Evolutionary conservation across 176 grass and related monocot genomes (phyloP).

Genomic region (Eremochloa ophiuroides): DNA sequence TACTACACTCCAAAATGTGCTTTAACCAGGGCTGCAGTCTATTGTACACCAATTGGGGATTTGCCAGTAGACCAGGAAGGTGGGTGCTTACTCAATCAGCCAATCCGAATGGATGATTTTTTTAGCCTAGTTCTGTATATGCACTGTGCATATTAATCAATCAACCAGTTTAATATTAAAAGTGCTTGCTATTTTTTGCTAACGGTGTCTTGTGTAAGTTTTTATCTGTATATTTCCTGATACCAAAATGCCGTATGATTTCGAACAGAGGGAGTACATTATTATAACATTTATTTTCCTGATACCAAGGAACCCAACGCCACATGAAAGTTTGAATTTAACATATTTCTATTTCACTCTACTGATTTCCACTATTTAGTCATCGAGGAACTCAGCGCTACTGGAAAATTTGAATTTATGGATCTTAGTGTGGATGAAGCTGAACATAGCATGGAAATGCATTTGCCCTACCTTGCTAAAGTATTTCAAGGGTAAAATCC

Average conservation of each 20-base stretch:
- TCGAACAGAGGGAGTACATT: background rate
- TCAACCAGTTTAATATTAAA: background rate
- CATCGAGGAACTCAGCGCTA: constrained; percentile 65
- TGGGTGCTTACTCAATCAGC: constrained; percentile 38
- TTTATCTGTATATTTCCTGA: background rate
- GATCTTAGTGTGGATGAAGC: constrained; percentile 97
- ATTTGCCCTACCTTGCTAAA: constrained; percentile 96
- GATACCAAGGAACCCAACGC: constrained; percentile 48
- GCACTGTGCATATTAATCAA: background rate
- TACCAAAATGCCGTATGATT: background rate
- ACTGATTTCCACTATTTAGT: constrained; percentile 52
- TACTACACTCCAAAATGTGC: constrained; percentile 97
- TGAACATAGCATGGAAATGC: constrained; percentile 99
- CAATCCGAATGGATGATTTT: constrained; percentile 6
- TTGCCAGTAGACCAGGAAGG: constrained; percentile 90
- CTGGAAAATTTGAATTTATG: constrained; percentile 94
- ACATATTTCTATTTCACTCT: constrained; percentile 24
- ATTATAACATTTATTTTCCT: constrained; percentile 32
- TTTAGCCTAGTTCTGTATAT: background rate
- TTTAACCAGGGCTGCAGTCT: constrained; percentile 72
- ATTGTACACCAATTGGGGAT: constrained; percentile 84
- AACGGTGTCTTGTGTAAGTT: background rate
- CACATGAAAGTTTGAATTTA: constrained; percentile 57
- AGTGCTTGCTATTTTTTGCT: background rate
- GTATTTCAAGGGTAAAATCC: constrained; percentile 83